These are phyloP conservation scores for Chalaropsis ovoidea DNA, from an alignment of 2,329 filamentous ascomycete genomes.

Conservation along the genomic window DNA sequence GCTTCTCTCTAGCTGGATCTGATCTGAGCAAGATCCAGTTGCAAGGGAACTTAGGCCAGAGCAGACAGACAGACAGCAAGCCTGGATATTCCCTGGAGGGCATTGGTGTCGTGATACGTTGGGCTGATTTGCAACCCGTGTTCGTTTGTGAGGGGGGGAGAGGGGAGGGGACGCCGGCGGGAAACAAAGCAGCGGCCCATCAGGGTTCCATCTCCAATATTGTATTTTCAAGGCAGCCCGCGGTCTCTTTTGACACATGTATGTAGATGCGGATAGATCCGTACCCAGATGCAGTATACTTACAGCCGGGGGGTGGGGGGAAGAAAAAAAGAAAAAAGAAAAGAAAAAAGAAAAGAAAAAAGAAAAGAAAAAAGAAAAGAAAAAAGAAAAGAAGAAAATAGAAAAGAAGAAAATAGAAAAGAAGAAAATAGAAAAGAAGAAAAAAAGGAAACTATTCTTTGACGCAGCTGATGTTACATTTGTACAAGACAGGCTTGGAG, in stretches of 20 bases:
- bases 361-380: not conserved
- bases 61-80: not conserved
- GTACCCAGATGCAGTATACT: not conserved
- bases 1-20: not conserved
- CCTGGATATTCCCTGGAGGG: slow-evolving; percentile 6
- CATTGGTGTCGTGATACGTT: not conserved
- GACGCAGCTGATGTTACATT: not conserved
- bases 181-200: not conserved
- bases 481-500: not conserved
- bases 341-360: not conserved
- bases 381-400: not conserved
- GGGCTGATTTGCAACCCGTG: not conserved
- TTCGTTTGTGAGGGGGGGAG: no score
- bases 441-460: not conserved
- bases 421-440: not conserved
- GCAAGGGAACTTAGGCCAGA: not conserved
- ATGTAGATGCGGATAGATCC: no score
- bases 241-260: no score
- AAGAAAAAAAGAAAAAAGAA: not conserved
- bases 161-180: no score
- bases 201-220: not conserved
- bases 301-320: not conserved
- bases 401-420: not conserved
- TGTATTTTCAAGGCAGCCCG: not conserved
- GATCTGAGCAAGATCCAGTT: slow-evolving; percentile 7